Percentiles rank a stretch among this genome's conserved stretches.
Conservation (phyloP, 805 yeast species). For the Metschnikowia drakensbergensis region DNA sequence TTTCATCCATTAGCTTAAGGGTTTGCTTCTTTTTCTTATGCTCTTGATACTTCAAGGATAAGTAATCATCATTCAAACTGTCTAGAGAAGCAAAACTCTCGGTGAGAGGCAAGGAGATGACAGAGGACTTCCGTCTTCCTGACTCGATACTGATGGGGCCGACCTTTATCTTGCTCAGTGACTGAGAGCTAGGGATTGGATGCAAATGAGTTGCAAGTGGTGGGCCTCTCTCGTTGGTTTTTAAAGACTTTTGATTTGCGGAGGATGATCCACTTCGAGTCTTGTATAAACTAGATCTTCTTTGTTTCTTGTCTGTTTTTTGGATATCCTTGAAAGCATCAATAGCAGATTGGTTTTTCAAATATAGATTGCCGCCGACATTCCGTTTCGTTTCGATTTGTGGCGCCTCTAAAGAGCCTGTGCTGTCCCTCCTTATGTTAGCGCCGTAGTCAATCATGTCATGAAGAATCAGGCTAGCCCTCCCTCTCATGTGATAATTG, state of each 20-base stretch:
- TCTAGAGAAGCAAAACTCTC: conserved; percentile 79
- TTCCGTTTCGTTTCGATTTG: conserved; percentile 44
- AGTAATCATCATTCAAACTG: conserved; percentile 59
- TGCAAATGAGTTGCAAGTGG: neutral
- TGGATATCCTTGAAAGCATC: conserved; percentile 44
- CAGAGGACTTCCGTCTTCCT: conserved; percentile 52
- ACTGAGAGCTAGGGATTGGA: conserved; percentile 3
- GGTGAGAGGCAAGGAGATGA: conserved; percentile 62
- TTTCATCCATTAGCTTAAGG: conserved; percentile 4
- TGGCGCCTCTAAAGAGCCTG: conserved; percentile 33
- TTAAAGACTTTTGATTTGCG: conserved; percentile 5
- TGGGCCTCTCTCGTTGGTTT: conserved; percentile 2
- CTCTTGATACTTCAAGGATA: conserved; percentile 37
- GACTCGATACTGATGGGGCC: conserved; percentile 31
- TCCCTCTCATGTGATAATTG: conserved; percentile 1
- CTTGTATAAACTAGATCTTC: conserved; percentile 23
- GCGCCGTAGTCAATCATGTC: conserved; percentile 32
- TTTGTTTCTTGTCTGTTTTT: conserved; percentile 37
- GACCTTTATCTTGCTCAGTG: conserved; percentile 25
- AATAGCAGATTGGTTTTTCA: conserved; percentile 39
- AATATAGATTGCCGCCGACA: conserved; percentile 43
- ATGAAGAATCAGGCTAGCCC: conserved; percentile 17
- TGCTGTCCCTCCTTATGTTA: conserved; percentile 20
- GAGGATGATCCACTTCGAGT: conserved; percentile 11
- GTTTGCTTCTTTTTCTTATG: conserved; percentile 19